These are phyloP conservation scores for Leishmania aethiopica DNA, from an alignment of 208 protist species.

Conservation along the genomic window DNA sequence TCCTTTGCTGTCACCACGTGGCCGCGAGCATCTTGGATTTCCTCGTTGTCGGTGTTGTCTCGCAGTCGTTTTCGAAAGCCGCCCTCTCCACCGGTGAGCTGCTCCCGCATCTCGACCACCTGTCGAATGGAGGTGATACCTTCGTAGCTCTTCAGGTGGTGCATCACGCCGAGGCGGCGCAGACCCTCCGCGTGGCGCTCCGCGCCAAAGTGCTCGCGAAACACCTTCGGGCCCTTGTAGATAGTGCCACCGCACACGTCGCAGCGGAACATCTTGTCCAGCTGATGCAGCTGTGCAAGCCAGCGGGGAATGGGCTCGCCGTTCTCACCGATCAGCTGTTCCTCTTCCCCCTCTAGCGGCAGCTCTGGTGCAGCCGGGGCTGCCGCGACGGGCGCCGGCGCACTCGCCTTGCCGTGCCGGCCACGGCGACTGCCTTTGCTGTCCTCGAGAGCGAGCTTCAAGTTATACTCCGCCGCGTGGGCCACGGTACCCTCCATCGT, in stretches of 20 bases:
- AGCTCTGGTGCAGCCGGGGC: background rate
- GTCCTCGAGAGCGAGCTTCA: slow-evolving; percentile 26
- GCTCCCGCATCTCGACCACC: slow-evolving; percentile 80
- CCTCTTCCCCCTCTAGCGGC: slow-evolving; percentile 28
- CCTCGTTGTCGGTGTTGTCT: slow-evolving; percentile 77
- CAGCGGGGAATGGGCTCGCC: slow-evolving; percentile 81
- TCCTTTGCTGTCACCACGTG: slow-evolving; percentile 76
- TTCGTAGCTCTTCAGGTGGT: slow-evolving; percentile 73
- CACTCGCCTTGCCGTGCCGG: background rate
- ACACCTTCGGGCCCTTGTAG: slow-evolving; percentile 86
- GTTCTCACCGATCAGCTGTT: slow-evolving; percentile 75
- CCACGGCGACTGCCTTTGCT: slow-evolving; percentile 1
- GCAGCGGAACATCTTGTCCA: slow-evolving; percentile 81
- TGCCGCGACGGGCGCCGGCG: background rate
- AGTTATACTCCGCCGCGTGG: slow-evolving; percentile 70
- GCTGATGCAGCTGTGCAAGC: slow-evolving; percentile 81
- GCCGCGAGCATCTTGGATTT: slow-evolving; percentile 82
- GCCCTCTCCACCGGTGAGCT: slow-evolving; percentile 28
- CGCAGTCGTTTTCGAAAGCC: slow-evolving; percentile 64
- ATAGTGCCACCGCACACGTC: slow-evolving; percentile 89
- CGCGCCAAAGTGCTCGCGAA: slow-evolving; percentile 83
- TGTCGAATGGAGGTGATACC: slow-evolving; percentile 76
- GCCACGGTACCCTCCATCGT: slow-evolving; percentile 81
- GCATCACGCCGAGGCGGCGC: slow-evolving; percentile 69
- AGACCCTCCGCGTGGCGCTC: slow-evolving; percentile 86